A percentile compares a stretch with the other conserved stretches of the same genome.
Evolutionary conservation across 2,329 filamentous ascomycete species (phyloP).

Genomic region (Bimuria novae-zelandiae): DNA sequence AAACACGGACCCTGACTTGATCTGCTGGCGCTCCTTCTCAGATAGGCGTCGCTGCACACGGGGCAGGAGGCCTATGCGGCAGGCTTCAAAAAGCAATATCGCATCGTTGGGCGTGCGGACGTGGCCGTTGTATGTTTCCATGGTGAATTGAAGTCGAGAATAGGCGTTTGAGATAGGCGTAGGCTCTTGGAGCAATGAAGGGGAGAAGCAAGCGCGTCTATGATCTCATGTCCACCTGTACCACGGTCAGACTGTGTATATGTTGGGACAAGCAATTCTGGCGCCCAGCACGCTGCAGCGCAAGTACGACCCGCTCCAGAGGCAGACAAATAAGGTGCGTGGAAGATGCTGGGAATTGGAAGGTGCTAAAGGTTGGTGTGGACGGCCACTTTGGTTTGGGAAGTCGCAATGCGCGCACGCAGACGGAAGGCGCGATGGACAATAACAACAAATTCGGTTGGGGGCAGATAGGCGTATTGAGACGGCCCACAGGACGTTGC

Average conservation of each 20-base stretch:
- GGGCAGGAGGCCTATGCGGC: constrained; percentile 83
- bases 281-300: no score
- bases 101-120: constrained; percentile 96
- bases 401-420: background rate
- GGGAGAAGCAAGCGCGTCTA: constrained; percentile 1
- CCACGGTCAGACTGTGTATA: background rate
- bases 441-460: background rate
- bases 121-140: constrained; percentile 97
- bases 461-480: background rate
- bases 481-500: background rate
- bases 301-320: background rate
- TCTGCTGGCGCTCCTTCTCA: constrained; percentile 95
- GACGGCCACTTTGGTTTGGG: background rate
- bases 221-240: constrained; percentile 13
- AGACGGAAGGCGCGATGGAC: background rate
- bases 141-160: constrained; percentile 45
- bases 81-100: constrained; percentile 98
- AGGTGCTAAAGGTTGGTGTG: background rate
- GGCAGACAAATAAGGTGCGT: background rate
- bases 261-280: background rate
- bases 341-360: background rate
- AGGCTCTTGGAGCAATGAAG: background rate
- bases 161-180: background rate
- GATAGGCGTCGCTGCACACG: constrained; percentile 91
- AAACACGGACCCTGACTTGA: constrained; percentile 95